phyloP scores from a whole-genome alignment of 83 land plant genomes.

The Thuja plicata region DNA sequence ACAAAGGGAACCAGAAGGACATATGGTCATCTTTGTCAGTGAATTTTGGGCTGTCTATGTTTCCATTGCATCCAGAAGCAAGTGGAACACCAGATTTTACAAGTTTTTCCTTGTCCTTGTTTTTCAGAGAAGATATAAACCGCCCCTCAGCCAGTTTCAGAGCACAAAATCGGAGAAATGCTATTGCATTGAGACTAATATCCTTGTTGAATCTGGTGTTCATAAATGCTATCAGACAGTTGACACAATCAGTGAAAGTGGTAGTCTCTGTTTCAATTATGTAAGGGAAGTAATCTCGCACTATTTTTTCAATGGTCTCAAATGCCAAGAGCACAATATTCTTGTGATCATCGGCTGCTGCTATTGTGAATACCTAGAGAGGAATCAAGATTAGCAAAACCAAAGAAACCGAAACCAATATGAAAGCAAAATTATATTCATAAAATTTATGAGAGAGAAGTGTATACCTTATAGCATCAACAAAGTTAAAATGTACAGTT shows the following conservation, averaged over 20 bases:
- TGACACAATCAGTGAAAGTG: constrained; percentile 96
- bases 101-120: constrained; percentile 29
- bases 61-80: constrained; percentile 18
- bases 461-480: background rate
- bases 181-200: constrained; percentile 93
- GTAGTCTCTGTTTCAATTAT: constrained; percentile 93
- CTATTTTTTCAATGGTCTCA: constrained; percentile 98
- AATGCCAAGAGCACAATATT: constrained; percentile 90
- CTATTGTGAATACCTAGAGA: constrained; percentile 84
- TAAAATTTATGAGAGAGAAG: background rate
- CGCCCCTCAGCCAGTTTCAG: constrained; percentile 94
- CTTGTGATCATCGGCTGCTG: constrained; percentile 93
- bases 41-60: constrained; percentile 33
- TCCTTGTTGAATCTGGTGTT: constrained; percentile 88
- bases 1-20: constrained; percentile 87
- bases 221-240: constrained; percentile 90
- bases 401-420: background rate
- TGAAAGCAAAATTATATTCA: background rate
- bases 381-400: constrained; percentile 5
- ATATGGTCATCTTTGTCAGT: constrained; percentile 76
- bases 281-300: constrained; percentile 91
- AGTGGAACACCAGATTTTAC: constrained; percentile 20
- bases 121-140: constrained; percentile 61
- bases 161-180: constrained; percentile 95
- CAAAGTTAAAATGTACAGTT: background rate